Base-by-base conservation (phyloP, 108 stramenopile species). In the Nannochloropsis gaditana region DNA sequence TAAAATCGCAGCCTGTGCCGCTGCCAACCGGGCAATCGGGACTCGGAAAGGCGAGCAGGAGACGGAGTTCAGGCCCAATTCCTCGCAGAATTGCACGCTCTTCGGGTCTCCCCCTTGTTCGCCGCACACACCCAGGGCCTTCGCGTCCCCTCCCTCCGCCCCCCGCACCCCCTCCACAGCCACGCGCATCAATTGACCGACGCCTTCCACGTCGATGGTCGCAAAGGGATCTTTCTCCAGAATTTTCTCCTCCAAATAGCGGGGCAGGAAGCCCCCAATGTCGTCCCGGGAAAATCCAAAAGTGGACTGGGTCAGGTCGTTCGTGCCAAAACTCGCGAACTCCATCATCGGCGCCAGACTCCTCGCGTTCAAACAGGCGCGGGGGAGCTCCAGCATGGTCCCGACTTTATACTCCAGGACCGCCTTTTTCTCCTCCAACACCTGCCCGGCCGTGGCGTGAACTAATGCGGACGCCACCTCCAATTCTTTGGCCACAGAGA, bases 381-480 rank as follows among this genome's bases (percentile, higher is more conserved):
- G 92, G 11, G 95, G 95, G 31, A 94, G 93, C 89, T 95, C 95
- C 86, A 95, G 93, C 95, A 95, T 95, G 17, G 95, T 95, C 41
- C 95, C 95, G 80, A 95, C 91, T 79, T 94, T 92, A 83, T 92
- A 93, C 41, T 90, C 87, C 73, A 94, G 82, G 82, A 92, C 88
- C 15, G 45, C 50, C 43, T 87, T 86, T 9, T 43, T 80, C 15
- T 45, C 85, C 15, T 44, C 45, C 41, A 91, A 87, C 41, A 89
- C 90, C 45, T 43, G 43, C 5, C 43, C 80, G 17, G 87, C 90
- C 44, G 83, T 86, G 11, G 86, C 83, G 44, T 86, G 79, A 42
- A 91, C 84, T 59, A 89, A 17, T 11, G 82, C 45, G 21, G 85
- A 86, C 80, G 89, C 89, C 80, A 90, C n/a, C 45, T 43, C 43